Base-by-base conservation (phyloP, 768 basidiomycete species). In the Lyophyllum semitale region DNA sequence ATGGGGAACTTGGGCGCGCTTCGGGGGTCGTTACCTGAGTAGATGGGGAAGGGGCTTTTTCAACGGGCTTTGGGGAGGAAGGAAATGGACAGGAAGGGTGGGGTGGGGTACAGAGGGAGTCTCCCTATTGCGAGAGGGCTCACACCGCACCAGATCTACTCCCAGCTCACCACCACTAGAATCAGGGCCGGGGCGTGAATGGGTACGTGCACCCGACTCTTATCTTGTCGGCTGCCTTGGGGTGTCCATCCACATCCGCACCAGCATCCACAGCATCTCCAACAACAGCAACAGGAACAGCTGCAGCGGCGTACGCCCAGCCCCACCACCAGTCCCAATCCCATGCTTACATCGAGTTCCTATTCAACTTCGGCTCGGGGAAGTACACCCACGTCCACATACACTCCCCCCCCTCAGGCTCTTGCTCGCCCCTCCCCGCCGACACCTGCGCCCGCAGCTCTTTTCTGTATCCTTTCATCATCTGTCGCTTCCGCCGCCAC, bases 1-100 rank as follows among this genome's bases (percentile, higher is more conserved):
- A 68, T 76, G 68, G 70, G 77, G 59, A 76, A 72, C 41, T 77
- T 79, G 61, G 75, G 74, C 59, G 73, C 77, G 66, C 73, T 80
- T 5, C 33, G 26, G 20, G 42, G 30, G 29, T 55, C 55, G 51
- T 52, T 61, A 26, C 62, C 56, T 27, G 29, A 58, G 58, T 69
- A 69, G 63, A 43, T 42, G 46, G 43, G 25, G 25, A 37, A 51
- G 50, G 59, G 42, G 53, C 25, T 52, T 54, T 49, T 32, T 37
- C 32, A 51, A 40, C 33, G 46, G 51, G 11, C 18, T 48, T 23
- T 5, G 51, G 33, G 29, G 32, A 40, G 27, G 51, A 30, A 41
- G 33, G 18, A 22, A 13, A 48, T 18, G 32, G 20, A 32, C 9
- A 6, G 35, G 12, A 32, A 56, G 26, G 41, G 50, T 43, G 53